phyloP scores from a whole-genome alignment of 805 yeast genomes.

The Starmerella vaccinii region DNA sequence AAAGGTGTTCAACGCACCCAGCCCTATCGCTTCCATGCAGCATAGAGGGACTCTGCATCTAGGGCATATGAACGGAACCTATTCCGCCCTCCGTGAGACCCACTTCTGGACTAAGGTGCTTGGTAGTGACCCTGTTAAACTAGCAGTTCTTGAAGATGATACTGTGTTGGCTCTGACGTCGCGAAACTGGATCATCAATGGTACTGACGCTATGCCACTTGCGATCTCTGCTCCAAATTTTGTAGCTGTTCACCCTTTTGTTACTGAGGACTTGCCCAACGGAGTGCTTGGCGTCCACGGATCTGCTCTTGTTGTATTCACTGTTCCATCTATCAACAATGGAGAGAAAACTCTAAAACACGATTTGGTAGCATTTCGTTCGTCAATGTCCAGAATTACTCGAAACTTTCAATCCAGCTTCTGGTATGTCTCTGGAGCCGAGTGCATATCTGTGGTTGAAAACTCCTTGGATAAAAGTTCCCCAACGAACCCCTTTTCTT shows the following conservation, averaged over 20 bases:
- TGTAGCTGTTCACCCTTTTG: constrained; percentile 42
- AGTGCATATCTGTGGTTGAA: not conserved
- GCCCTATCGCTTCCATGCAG: not conserved
- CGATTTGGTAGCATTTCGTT: not conserved
- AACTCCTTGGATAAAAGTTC: not conserved
- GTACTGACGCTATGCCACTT: constrained; percentile 19
- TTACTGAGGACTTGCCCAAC: constrained; percentile 47
- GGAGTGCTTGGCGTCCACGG: constrained; percentile 58
- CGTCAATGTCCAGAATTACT: not conserved
- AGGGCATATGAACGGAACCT: constrained; percentile 15
- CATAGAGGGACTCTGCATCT: not conserved
- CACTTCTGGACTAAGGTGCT: constrained; percentile 52
- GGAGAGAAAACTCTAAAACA: not conserved
- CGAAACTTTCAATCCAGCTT: not conserved
- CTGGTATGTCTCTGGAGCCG: not conserved
- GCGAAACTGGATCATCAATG: constrained; percentile 39
- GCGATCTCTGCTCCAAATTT: constrained; percentile 30
- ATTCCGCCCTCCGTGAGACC: not conserved
- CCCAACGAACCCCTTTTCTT: not conserved
- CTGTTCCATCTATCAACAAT: not conserved
- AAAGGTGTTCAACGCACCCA: not conserved
- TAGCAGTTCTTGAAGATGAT: constrained; percentile 34
- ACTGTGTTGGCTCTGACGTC: constrained; percentile 43
- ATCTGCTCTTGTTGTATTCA: constrained; percentile 43
- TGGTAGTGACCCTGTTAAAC: constrained; percentile 55